Conservation (phyloP, 2,329 filamentous ascomycete genomes). For the Fusarium sp. region DNA sequence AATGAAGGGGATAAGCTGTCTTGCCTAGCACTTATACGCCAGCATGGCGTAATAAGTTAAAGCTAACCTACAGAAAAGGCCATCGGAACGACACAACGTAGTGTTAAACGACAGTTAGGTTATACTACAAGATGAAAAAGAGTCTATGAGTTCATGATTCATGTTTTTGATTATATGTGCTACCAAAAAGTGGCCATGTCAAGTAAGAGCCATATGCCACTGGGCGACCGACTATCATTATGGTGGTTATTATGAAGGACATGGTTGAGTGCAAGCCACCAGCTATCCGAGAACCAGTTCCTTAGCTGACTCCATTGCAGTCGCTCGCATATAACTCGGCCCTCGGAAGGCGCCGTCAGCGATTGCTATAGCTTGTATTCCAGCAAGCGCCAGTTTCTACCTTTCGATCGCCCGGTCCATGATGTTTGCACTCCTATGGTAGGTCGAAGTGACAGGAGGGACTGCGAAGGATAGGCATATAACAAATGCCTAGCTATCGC, state of each 20-base stretch:
- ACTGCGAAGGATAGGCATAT: neutral
- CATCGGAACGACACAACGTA: neutral
- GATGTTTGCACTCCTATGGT: neutral
- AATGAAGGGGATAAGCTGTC: neutral
- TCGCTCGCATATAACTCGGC: neutral
- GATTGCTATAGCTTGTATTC: neutral
- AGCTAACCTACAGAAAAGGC: conserved; percentile 5
- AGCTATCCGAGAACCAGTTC: neutral
- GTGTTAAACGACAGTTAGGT: neutral
- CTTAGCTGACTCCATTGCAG: no score
- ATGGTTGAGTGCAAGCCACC: neutral
- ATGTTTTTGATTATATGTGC: neutral
- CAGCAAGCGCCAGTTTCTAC: neutral
- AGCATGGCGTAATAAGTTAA: neutral
- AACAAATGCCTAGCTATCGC: neutral
- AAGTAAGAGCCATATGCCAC: neutral
- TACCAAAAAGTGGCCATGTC: neutral
- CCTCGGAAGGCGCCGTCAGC: neutral
- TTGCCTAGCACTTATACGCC: neutral
- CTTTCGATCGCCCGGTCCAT: neutral
- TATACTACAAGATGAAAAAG: neutral
- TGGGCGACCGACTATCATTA: neutral
- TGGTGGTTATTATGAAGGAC: neutral
- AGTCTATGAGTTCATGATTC: neutral
- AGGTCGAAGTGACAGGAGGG: neutral